Percentiles rank a stretch among this genome's conserved stretches.
phyloP scores from a whole-genome alignment of 345 rosid species.

The Microcos paniculata region DNA sequence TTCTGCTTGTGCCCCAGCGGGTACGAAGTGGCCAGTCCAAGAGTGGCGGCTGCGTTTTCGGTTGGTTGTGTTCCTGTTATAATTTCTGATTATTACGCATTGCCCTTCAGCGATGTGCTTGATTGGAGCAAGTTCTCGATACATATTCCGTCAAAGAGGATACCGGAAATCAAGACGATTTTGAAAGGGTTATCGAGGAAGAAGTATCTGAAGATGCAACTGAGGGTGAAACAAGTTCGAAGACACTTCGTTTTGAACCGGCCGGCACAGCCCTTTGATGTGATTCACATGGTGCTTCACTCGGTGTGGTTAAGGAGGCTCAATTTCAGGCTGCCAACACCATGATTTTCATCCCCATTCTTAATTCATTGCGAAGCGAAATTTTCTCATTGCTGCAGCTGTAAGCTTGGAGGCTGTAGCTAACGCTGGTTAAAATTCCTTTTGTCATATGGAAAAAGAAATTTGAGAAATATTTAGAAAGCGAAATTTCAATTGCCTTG shows the following conservation, averaged over 20 bases:
- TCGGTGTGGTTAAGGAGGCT: slow-evolving; percentile 67
- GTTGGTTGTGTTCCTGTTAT: slow-evolving; percentile 57
- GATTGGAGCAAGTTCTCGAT: slow-evolving; percentile 54
- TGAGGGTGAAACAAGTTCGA: slow-evolving; percentile 37
- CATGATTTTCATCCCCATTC: neutral
- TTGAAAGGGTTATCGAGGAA: slow-evolving; percentile 28
- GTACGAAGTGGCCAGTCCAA: slow-evolving; percentile 65
- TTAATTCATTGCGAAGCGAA: too few species aligned
- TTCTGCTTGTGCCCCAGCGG: slow-evolving; percentile 67
- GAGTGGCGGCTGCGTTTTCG: slow-evolving; percentile 44
- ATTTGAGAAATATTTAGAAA: too few species aligned
- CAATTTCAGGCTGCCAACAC: slow-evolving; percentile 36
- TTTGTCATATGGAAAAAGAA: too few species aligned
- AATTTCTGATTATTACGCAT: slow-evolving; percentile 39
- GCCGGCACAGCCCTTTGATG: slow-evolving; percentile 57
- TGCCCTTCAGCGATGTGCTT: slow-evolving; percentile 60
- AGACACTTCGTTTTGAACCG: slow-evolving; percentile 51
- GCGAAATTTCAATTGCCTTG: too few species aligned
- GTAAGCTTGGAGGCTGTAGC: neutral
- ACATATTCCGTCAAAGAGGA: slow-evolving; percentile 34
- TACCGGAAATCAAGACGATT: slow-evolving; percentile 46
- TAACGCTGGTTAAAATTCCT: too few species aligned
- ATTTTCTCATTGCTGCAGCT: neutral
- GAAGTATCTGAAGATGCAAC: slow-evolving; percentile 36
- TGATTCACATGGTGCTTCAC: slow-evolving; percentile 60